Evolutionary conservation across 768 basidiomycete species (phyloP).

Genomic region (Termitomyces sp.): DNA sequence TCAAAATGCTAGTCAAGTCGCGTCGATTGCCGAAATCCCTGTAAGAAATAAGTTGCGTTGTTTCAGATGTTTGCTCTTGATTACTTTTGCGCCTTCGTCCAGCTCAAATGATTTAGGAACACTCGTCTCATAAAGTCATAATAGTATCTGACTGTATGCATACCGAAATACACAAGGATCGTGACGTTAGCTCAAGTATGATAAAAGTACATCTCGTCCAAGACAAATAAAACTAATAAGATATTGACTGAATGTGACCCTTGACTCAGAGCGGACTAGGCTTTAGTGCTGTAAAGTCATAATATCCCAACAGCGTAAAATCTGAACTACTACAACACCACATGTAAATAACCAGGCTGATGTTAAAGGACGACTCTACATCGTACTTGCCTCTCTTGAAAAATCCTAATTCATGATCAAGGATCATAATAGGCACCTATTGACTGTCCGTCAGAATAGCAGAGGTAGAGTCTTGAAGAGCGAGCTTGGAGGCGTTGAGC

Average conservation of each 20-base stretch:
- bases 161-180: background rate
- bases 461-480: background rate
- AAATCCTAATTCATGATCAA: too few species aligned
- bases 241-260: background rate
- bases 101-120: too few species aligned
- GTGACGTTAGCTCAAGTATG: background rate
- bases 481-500: background rate
- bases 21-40: background rate
- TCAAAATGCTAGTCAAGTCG: background rate
- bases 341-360: too few species aligned
- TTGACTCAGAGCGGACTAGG: background rate
- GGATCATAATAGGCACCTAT: too few species aligned
- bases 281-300: background rate
- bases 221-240: background rate
- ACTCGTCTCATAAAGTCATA: background rate
- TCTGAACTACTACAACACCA: too few species aligned
- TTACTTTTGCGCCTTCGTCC: background rate
- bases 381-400: too few species aligned
- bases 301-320: background rate
- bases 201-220: background rate
- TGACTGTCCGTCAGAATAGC: background rate
- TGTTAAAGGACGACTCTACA: too few species aligned
- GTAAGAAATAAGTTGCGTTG: background rate
- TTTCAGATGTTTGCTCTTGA: constrained; percentile 9
- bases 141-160: background rate